Percentiles rank a stretch among this genome's conserved stretches.
Conservation (phyloP, 1,139 yeast species). For the Ogataea hybrid region DNA sequence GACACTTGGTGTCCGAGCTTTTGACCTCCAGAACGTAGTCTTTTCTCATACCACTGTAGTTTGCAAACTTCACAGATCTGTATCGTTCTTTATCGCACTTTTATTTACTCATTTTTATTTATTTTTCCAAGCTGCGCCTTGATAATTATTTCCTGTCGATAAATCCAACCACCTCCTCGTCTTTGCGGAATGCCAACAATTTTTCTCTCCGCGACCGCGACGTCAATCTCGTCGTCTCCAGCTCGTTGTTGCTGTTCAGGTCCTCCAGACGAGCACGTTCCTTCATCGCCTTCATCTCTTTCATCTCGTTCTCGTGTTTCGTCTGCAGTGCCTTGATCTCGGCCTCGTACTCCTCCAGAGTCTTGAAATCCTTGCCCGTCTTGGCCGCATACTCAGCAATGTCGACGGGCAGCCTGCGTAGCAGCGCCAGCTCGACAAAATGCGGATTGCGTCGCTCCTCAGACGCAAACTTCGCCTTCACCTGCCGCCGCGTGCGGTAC, state of each 20-base stretch:
- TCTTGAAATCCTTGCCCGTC: conserved; percentile 36
- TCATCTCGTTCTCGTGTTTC: conserved; percentile 54
- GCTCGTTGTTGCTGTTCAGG: conserved; percentile 31
- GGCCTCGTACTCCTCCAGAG: conserved; percentile 49
- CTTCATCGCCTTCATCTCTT: conserved; percentile 47
- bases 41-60: conserved; percentile 16
- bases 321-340: conserved; percentile 46
- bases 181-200: conserved; percentile 54
- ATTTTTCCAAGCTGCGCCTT: conserved; percentile 1
- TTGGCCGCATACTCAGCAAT: conserved; percentile 52
- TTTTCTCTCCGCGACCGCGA: conserved; percentile 47
- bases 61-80: too few species aligned
- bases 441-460: conserved; percentile 83
- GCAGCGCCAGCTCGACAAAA: conserved; percentile 71
- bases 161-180: conserved; percentile 65
- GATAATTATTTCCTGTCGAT: conserved; percentile 13
- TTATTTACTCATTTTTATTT: not conserved
- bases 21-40: conserved; percentile 26
- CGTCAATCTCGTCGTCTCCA: conserved; percentile 37
- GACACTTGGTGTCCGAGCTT: conserved; percentile 20
- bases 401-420: conserved; percentile 63
- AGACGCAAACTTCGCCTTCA: conserved; percentile 77
- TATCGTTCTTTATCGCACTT: conserved; percentile 3
- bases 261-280: conserved; percentile 58
- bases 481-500: conserved; percentile 79